Base-by-base conservation (phyloP, 164 flowering plant genomes). In the Chimonanthus salicifolius region DNA sequence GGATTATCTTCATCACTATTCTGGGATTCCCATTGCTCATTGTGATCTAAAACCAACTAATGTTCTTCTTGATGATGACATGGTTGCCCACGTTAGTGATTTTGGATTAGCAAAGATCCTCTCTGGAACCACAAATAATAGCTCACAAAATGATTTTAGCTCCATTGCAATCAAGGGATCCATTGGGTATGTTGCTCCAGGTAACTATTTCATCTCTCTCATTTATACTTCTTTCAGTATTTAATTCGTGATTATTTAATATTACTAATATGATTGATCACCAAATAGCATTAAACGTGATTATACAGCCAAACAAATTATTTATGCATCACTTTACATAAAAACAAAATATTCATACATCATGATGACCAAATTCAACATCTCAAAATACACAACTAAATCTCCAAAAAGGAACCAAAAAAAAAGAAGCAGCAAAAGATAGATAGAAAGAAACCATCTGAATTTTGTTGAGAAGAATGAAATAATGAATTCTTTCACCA, bases 181-280 rank as follows among this genome's bases (percentile, higher is more conserved):
- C 0, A 69, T 80, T 68, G 86, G 86, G 0, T 85, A 83, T 67
- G 51, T 72, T 33, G 71, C 86, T 58, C 84, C 88, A 83, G 88
- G 88, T 82, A 82, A 63, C 11, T 3, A 6, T 63, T 63, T 63
- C 6, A 63, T 63, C 1, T 10, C 7, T 3, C 15, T 5, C 20
- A 6, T 5, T 62, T 20, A 54, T 54, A 7, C 16, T 54, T 33
- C 1, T 33, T 33, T 33, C 33, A 33, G 33, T 33, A 33, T 33
- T 33, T 33, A 33, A 33, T 33, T 33, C 33, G 33, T 33, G 33
- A 33, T 33, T 33, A 33, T 33, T 33, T 33, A 33, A 33, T 33
- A 54, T 7, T 11, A 16, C 16, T 11, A 54, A 54, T 11, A 11
- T 8, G 10, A 16, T 54, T 0, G 9, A 0, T 11, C 10, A 54